Percentiles rank a stretch among this genome's conserved stretches.
Evolutionary conservation across 2,329 filamentous ascomycete genomes (phyloP).

Genomic region (Zelopaecilomyces penicillatus): DNA sequence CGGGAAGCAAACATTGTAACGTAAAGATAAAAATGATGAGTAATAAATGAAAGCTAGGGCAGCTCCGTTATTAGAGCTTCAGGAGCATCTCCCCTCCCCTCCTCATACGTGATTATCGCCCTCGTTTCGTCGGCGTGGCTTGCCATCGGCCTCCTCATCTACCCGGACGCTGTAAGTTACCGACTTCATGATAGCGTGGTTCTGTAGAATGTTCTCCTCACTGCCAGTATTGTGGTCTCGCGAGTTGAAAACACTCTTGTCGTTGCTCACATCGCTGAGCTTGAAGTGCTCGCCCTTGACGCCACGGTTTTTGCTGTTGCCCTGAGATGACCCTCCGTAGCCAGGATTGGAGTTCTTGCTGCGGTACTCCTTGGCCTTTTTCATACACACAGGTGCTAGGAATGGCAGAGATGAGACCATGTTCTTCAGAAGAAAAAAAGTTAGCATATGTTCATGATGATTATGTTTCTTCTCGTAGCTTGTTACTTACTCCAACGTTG

Average conservation of each 20-base stretch:
- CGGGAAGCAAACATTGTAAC: no score
- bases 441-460: not conserved
- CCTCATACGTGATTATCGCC: conserved; percentile 4
- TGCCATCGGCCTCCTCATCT: conserved; percentile 17
- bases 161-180: conserved; percentile 33
- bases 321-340: conserved; percentile 20
- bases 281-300: conserved; percentile 27
- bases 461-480: no score
- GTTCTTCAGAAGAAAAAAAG: conserved; percentile 23
- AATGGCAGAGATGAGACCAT: conserved; percentile 39
- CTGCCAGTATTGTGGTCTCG: conserved; percentile 21
- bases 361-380: conserved; percentile 33
- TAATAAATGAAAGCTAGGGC: no score
- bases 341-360: conserved; percentile 24
- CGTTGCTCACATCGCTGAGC: conserved; percentile 28
- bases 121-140: conserved; percentile 2
- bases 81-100: no score
- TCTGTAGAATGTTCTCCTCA: conserved; percentile 31
- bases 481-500: conserved; percentile 42
- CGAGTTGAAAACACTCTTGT: conserved; percentile 21
- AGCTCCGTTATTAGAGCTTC: no score
- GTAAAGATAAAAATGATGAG: no score
- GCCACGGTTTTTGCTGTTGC: conserved; percentile 14
- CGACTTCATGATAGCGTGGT: conserved; percentile 31
- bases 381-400: conserved; percentile 34